phyloP scores from a whole-genome alignment of 179 eudicot genomes.

The Vitellaria paradoxa region DNA sequence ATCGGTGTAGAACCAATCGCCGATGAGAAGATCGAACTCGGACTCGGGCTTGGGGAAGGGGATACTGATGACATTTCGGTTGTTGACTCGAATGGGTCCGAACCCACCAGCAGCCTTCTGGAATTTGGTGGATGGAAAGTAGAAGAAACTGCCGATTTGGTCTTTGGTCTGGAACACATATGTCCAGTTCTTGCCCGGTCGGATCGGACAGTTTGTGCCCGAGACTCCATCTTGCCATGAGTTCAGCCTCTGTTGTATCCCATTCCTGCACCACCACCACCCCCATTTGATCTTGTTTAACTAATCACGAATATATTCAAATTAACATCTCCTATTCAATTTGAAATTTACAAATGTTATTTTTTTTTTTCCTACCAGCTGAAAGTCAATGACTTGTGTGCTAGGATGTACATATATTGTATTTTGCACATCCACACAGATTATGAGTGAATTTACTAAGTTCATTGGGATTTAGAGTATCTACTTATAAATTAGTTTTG shows the following conservation, averaged over 20 bases:
- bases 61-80: conserved; percentile 26
- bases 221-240: conserved; percentile 56
- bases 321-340: too few relatives aligned
- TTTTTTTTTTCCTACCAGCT: too few relatives aligned
- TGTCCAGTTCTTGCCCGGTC: conserved; percentile 38
- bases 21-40: conserved; percentile 36
- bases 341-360: too few relatives aligned
- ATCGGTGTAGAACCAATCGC: conserved; percentile 31
- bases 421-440: too few relatives aligned
- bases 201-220: conserved; percentile 41
- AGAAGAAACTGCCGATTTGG: conserved; percentile 40
- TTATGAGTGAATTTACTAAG: too few relatives aligned
- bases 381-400: too few relatives aligned
- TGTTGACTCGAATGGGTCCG: conserved; percentile 44
- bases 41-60: conserved; percentile 40
- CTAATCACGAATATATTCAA: too few relatives aligned
- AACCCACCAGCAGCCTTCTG: conserved; percentile 44
- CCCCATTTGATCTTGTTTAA: background rate
- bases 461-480: too few relatives aligned
- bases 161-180: conserved; percentile 36
- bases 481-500: too few relatives aligned
- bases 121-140: conserved; percentile 39
- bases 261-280: conserved; percentile 29
- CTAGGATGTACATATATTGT: too few relatives aligned
- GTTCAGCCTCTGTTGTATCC: conserved; percentile 45